These are phyloP conservation scores for Russula compacta DNA, from an alignment of 768 basidiomycete genomes.

Conservation along the genomic window DNA sequence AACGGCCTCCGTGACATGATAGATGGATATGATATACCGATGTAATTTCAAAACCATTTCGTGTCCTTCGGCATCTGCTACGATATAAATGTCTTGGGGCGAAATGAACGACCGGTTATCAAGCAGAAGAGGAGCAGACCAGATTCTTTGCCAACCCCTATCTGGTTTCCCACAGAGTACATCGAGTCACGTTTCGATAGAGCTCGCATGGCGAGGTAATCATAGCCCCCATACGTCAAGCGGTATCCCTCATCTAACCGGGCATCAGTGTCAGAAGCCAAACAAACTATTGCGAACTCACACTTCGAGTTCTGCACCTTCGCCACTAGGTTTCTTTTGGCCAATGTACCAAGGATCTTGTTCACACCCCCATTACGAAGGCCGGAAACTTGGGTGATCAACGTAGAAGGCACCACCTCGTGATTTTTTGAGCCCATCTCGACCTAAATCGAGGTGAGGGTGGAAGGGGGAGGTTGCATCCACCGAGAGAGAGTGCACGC, in stretches of 20 bases:
- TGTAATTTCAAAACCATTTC: slow-evolving; percentile 92
- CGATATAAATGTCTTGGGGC: slow-evolving; percentile 73
- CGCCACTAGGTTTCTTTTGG: slow-evolving; percentile 85
- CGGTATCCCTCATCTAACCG: slow-evolving; percentile 89
- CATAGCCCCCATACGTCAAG: slow-evolving; percentile 97
- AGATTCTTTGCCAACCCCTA: slow-evolving; percentile 97
- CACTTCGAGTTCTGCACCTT: slow-evolving; percentile 90
- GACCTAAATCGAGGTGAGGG: slow-evolving; percentile 41
- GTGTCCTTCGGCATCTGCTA: slow-evolving; percentile 74
- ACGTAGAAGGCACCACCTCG: slow-evolving; percentile 81
- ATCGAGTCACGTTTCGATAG: slow-evolving; percentile 85
- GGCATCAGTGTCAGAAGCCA: neutral
- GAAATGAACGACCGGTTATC: neutral
- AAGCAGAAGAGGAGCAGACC: slow-evolving; percentile 38
- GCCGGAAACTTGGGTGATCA: slow-evolving; percentile 91
- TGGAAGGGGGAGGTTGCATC: neutral
- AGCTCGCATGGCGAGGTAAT: slow-evolving; percentile 89
- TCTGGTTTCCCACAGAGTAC: slow-evolving; percentile 91
- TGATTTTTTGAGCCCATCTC: slow-evolving; percentile 99
- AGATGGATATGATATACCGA: slow-evolving; percentile 41
- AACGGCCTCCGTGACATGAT: neutral
- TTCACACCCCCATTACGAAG: slow-evolving; percentile 88
- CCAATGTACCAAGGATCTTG: slow-evolving; percentile 82
- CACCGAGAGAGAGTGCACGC: neutral
- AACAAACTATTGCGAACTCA: slow-evolving; percentile 30